phyloP scores from a whole-genome alignment of 1,284 basidiomycete species.

The Sporisorium scitamineum region DNA sequence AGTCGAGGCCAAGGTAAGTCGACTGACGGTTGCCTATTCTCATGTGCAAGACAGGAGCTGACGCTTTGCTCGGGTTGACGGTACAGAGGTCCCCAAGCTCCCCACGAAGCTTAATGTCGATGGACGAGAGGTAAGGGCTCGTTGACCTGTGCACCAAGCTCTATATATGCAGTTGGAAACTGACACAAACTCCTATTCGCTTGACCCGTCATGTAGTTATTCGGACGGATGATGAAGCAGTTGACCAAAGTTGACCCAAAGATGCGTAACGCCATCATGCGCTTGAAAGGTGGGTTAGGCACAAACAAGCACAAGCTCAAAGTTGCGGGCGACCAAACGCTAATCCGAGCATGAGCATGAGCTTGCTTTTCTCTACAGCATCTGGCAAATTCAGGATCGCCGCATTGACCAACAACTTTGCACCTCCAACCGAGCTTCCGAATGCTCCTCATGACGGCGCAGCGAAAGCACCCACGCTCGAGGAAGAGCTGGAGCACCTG shows the following conservation, averaged over 20 bases:
- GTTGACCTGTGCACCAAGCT: background rate
- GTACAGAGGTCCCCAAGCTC: conserved; percentile 56
- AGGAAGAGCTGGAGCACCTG: conserved; percentile 59
- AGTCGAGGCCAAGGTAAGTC: conserved; percentile 38
- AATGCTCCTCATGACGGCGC: conserved; percentile 8
- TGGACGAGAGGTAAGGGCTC: conserved; percentile 41
- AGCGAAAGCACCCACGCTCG: conserved; percentile 36
- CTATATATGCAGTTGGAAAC: background rate
- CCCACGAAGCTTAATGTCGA: conserved; percentile 35
- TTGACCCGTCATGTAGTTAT: conserved; percentile 52
- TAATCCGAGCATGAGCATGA: background rate
- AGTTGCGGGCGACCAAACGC: background rate
- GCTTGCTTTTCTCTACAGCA: conserved; percentile 33
- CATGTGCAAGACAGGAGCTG: background rate
- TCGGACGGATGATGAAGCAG: conserved; percentile 68
- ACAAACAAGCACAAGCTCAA: background rate
- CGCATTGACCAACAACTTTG: conserved; percentile 70
- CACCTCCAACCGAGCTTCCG: conserved; percentile 52
- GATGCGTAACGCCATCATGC: conserved; percentile 62
- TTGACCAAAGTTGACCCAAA: conserved; percentile 57
- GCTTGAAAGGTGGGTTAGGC: conserved; percentile 32
- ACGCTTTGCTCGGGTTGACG: background rate
- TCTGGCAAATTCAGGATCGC: conserved; percentile 64
- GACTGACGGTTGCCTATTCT: background rate
- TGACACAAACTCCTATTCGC: background rate